These are phyloP conservation scores for Dendrobium officinale DNA, from an alignment of 106 monocot species.

Conservation along the genomic window DNA sequence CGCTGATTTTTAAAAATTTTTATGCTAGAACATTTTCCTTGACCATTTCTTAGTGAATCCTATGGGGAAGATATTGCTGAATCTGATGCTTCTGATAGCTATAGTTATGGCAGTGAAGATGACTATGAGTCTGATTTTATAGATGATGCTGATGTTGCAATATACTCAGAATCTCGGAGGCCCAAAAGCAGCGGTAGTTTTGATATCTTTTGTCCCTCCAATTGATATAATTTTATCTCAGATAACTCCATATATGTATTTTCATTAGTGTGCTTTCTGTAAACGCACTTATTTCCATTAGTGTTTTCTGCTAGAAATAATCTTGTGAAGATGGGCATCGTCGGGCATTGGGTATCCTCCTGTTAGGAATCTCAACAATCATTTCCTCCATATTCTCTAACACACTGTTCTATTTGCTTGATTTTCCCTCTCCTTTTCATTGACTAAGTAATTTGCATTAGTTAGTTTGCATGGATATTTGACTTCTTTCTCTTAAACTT, in stretches of 20 bases:
- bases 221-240: not conserved
- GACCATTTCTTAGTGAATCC: slow-evolving; percentile 48
- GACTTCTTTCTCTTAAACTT: too few relatives aligned
- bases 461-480: too few relatives aligned
- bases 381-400: slow-evolving; percentile 12
- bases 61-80: slow-evolving; percentile 74
- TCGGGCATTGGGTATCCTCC: slow-evolving; percentile 12
- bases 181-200: slow-evolving; percentile 64
- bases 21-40: slow-evolving; percentile 9
- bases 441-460: too few relatives aligned
- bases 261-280: not conserved
- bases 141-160: slow-evolving; percentile 47
- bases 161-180: slow-evolving; percentile 38
- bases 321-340: slow-evolving; percentile 8
- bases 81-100: slow-evolving; percentile 32
- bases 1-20: not conserved
- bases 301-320: slow-evolving; percentile 9
- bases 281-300: not conserved
- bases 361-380: slow-evolving; percentile 11
- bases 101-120: slow-evolving; percentile 36
- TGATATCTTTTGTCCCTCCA: not conserved
- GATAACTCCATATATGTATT: not conserved
- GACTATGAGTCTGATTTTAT: slow-evolving; percentile 72
- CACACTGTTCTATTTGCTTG: not conserved
- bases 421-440: too few relatives aligned